Base-by-base conservation (phyloP, 345 rosid genomes). In the Gossypium raimondii region DNA sequence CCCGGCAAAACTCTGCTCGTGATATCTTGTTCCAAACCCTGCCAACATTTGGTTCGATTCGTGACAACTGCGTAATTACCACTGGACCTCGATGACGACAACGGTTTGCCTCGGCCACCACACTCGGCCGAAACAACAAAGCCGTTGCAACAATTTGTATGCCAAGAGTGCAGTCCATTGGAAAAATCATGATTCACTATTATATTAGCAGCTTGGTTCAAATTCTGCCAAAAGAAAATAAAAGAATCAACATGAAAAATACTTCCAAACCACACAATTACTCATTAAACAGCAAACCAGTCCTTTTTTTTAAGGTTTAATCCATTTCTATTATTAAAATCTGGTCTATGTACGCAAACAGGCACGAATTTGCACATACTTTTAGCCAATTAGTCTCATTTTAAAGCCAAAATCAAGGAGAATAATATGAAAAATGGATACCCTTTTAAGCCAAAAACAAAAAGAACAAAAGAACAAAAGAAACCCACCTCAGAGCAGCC, bases 11-110 rank as follows among this genome's bases (percentile, higher is more conserved):
- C 81, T 70, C 82, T 82, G 79, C 78, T 78, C 11, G 97, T 93
- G 77, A 93, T 90, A 82, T 93, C 97, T 83, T 93, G 98, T 72
- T 91, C 98, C 73, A 95, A 82, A 25, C 98, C 98, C 77, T 95
- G 96, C 99, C 99, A 95, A 76, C 88, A 84, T 82, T 93, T 87
- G 5, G 77, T 88, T n/a, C 99, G 86, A 76, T 91, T 88, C 44
- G 91, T 85, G 81, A 93, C 88, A 78, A 91, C 97, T 16, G 89
- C 99, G 66, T 87, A 88, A 72, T 77, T 84, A 72, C 87, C 68
- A 12, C 72, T 87, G 0, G 76, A 58, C 62, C 77, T 78, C 45
- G 79, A 67, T 29, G 76, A 27, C 55, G 86, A 72, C 29, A 84
- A 72, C 29, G 24, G 34, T 72, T 77, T 88, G 14, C 73, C 76